Percentiles rank a stretch among this genome's conserved stretches.
phyloP scores from a whole-genome alignment of 352 stramenopile genomes.

The Globisporangium abappressorium region DNA sequence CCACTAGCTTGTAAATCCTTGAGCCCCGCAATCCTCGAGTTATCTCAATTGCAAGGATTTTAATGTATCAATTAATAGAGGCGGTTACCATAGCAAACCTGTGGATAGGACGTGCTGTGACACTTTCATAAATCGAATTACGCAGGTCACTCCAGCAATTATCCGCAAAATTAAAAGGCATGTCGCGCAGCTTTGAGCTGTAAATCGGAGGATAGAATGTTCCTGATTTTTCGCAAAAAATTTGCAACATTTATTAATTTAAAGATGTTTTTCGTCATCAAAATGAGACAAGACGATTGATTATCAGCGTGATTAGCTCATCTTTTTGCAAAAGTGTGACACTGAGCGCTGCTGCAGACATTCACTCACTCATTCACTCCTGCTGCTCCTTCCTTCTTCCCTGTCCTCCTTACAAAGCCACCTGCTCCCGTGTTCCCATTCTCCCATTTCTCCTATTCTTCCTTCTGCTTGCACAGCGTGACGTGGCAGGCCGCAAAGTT shows the following conservation, averaged over 20 bases:
- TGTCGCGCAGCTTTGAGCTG: neutral
- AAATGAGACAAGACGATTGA: neutral
- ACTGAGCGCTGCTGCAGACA: neutral
- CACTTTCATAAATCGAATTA: neutral
- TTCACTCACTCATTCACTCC: constrained; percentile 5
- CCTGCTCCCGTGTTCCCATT: neutral
- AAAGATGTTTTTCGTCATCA: neutral
- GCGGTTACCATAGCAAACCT: neutral
- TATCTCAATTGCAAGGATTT: neutral
- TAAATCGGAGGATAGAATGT: neutral
- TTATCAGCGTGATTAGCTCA: constrained; percentile 2
- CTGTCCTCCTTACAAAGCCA: no score
- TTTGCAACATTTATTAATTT: neutral
- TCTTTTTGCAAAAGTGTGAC: neutral
- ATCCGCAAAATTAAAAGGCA: neutral
- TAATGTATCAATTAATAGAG: neutral
- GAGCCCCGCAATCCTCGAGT: neutral
- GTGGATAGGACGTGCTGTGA: neutral
- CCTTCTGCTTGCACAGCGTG: neutral
- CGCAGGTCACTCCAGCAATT: neutral
- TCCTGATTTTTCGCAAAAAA: neutral
- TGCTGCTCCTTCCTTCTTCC: neutral
- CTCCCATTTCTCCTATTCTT: neutral
- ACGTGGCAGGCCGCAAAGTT: neutral
- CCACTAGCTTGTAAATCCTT: neutral